A percentile compares a stretch with the other conserved stretches of the same genome.
Conservation (phyloP, 225 moss, liverwort and hornwort species). For the Neckera pumila region DNA sequence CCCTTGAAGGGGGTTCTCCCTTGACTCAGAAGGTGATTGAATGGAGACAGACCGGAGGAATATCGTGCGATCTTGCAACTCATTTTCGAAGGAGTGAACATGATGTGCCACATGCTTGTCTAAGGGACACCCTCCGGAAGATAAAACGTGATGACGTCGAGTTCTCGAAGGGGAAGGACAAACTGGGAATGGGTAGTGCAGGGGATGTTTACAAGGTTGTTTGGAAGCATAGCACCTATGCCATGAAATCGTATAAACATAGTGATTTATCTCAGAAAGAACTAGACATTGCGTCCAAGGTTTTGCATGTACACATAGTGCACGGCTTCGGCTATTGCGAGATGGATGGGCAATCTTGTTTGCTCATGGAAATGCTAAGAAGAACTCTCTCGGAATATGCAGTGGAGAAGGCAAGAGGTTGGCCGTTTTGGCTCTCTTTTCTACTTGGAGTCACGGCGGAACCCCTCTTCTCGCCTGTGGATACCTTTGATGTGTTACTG, state of each 20-base stretch:
- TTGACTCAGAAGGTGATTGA: not conserved
- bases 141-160: not conserved
- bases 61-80: not conserved
- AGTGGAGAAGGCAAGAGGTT: not conserved
- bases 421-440: not conserved
- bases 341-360: not conserved
- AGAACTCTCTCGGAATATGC: not conserved
- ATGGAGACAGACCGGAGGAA: not conserved
- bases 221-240: not conserved
- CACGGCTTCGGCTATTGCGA: not conserved
- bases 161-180: not conserved
- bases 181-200: not conserved
- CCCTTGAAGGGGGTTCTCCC: not conserved
- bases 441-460: not conserved
- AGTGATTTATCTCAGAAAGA: accelerated
- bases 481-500: not conserved
- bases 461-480: not conserved
- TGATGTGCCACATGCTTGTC: not conserved
- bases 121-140: not conserved
- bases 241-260: not conserved
- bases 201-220: not conserved
- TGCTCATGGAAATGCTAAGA: not conserved
- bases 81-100: not conserved
- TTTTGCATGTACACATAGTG: not conserved
- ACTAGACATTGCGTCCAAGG: not conserved